Conservation (phyloP, 2,329 filamentous ascomycete genomes). For the Acrocalymma vagum region DNA sequence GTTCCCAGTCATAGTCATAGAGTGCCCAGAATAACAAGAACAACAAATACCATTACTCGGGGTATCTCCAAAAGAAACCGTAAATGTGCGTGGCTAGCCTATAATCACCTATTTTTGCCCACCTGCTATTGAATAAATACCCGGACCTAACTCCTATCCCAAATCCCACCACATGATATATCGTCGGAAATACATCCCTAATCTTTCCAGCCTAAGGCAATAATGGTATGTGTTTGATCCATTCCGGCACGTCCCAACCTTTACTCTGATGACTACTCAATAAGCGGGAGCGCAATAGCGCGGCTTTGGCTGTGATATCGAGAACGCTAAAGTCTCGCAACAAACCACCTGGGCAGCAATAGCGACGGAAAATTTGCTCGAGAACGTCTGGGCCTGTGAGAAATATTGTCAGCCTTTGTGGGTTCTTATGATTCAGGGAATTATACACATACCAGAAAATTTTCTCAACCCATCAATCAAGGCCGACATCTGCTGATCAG, state of each 20-base stretch:
- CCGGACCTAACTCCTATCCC: no score
- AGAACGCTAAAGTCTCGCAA: conserved; percentile 38
- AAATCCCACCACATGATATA: no score
- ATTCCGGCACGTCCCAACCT: conserved; percentile 30
- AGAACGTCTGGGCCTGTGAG: conserved; percentile 36
- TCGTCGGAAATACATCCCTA: no score
- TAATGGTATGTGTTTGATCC: conserved; percentile 37
- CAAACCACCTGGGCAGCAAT: conserved; percentile 31
- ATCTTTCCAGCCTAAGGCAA: no score
- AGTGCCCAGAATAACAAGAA: no score
- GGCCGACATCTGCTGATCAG: conserved; percentile 34
- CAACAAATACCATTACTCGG: no score
- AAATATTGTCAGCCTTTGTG: conserved; percentile 1
- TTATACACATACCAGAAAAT: conserved; percentile 31
- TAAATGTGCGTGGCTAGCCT: no score
- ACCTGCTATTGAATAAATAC: no score
- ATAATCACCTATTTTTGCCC: no score
- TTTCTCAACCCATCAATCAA: conserved; percentile 40
- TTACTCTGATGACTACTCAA: conserved; percentile 20
- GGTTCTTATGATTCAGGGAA: background rate
- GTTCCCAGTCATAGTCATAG: no score
- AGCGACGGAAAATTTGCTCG: conserved; percentile 33
- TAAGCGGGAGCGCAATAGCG: conserved; percentile 25
- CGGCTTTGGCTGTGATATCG: conserved; percentile 35
- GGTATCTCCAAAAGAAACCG: no score